Base-by-base conservation (phyloP, 306 rosid genomes). In the Urtica urens region DNA sequence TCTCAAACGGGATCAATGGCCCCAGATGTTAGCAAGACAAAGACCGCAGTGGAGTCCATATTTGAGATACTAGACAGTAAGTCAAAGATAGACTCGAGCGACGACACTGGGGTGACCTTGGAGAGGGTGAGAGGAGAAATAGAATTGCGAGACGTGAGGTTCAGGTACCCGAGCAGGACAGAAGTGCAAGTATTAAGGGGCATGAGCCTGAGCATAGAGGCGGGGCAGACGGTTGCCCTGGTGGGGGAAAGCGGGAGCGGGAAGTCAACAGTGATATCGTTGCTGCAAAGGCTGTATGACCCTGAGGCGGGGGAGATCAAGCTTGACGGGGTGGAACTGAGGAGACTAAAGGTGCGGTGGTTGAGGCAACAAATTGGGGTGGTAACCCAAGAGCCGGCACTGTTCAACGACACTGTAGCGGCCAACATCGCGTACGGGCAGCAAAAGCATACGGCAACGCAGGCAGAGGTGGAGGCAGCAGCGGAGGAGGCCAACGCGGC, bases 181-280 rank as follows among this genome's bases (percentile, higher is more conserved):
- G 60, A 70, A 16, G 74, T 80, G 42, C 73, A 50, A 29, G 73
- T 84, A 42, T 74, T 84, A 37, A 62, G 47, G 30, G 83, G 75
- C 60, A 77, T 84, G 27, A 72, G 83, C 70, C 58, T 84, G 65
- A 55, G 67, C 51, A 78, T 84, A 48, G 72, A 56, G 48, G 46
- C 78, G 27, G 86, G 94, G 59, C 72, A 84, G 94, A 84, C 92
- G 10, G 74, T 78, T 46, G 94, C 92, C n/a, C 51, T 84, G 16
- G 94, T 80, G 2, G 94, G 94, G 5, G 94, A 84, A 68, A 84
- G 94, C 59, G 94, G 94, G 23, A 70, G 94, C 26, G 94, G 94
- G 48, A 84, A 84, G 43, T 84, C 94, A 20, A 84, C 94, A 1
- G 72, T 84, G 61, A 78, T 84, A 46, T 77, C 83, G 4, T 20